A percentile compares a stretch with the other conserved stretches of the same genome.
Evolutionary conservation across 176 grass and related monocot species (phyloP).

Genomic region (Zoysia pacifica): DNA sequence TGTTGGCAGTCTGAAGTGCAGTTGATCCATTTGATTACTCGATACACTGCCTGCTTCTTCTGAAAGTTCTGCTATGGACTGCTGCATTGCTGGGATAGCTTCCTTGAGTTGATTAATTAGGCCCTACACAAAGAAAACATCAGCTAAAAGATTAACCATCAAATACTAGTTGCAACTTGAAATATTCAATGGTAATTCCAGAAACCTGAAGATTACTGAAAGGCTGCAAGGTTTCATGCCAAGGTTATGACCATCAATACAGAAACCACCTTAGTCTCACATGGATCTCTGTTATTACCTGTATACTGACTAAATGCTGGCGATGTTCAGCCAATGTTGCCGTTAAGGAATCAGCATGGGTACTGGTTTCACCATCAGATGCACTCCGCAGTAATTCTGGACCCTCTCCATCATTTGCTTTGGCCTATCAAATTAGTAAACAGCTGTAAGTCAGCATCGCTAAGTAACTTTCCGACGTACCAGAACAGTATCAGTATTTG

Average conservation of each 20-base stretch:
- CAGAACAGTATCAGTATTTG: constrained; percentile 4
- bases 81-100: constrained; percentile 92
- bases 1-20: constrained; percentile 51
- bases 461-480: background rate
- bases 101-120: constrained; percentile 98
- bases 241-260: constrained; percentile 5
- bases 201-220: background rate
- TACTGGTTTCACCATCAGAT: constrained; percentile 63
- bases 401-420: constrained; percentile 96
- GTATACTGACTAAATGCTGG: constrained; percentile 98
- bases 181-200: constrained; percentile 28
- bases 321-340: constrained; percentile 91
- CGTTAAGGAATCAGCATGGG: constrained; percentile 89
- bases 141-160: constrained; percentile 35
- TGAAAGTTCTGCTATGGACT: constrained; percentile 84
- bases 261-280: background rate
- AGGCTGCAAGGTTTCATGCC: background rate
- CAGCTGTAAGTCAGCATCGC: background rate
- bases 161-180: background rate
- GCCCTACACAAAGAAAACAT: constrained; percentile 57
- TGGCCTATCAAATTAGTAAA: constrained; percentile 65
- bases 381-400: constrained; percentile 88
- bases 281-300: constrained; percentile 58
- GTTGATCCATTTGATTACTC: constrained; percentile 54
- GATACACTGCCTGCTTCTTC: constrained; percentile 74